Conservation (phyloP, 176 grass and related monocot species). For the Musa schizocarpa region DNA sequence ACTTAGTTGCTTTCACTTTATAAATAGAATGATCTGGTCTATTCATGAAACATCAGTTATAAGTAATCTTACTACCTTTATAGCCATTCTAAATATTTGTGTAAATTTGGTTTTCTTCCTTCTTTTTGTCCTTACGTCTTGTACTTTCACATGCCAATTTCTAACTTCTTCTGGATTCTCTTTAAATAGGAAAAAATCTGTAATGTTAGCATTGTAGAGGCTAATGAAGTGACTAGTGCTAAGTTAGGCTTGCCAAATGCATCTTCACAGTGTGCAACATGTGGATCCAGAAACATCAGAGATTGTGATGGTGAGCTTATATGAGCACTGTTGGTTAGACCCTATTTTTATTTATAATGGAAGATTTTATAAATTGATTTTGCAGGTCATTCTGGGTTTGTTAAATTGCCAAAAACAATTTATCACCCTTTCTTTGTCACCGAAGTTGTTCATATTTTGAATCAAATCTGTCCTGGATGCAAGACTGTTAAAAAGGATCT, state of each 20-base stretch:
- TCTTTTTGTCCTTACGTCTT: neutral
- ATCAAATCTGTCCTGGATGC: constrained; percentile 84
- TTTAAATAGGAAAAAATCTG: constrained; percentile 57
- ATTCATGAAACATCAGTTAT: too few species aligned
- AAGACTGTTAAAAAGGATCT: constrained; percentile 39
- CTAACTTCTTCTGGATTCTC: neutral
- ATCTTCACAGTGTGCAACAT: constrained; percentile 51
- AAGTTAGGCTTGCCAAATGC: constrained; percentile 73
- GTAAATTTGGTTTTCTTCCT: neutral
- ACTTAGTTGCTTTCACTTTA: too few species aligned
- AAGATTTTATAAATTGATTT: constrained; percentile 18
- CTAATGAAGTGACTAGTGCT: constrained; percentile 55
- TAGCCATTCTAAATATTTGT: neutral
- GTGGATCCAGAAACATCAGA: constrained; percentile 44
- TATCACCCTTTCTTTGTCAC: constrained; percentile 60
- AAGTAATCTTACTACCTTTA: too few species aligned
- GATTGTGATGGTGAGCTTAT: constrained; percentile 66
- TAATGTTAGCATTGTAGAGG: constrained; percentile 40
- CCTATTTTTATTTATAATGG: constrained; percentile 11
- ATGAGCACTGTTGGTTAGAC: constrained; percentile 1
- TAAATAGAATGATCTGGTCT: too few species aligned
- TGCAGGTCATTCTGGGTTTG: constrained; percentile 72
- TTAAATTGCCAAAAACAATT: constrained; percentile 63
- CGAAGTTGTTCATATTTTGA: constrained; percentile 73
- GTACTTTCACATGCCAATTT: neutral